Evolutionary conservation across 257 asterid species (phyloP), one percentile per base, ranked within the genome.

Genomic region (Capsicum chinense): DNA sequence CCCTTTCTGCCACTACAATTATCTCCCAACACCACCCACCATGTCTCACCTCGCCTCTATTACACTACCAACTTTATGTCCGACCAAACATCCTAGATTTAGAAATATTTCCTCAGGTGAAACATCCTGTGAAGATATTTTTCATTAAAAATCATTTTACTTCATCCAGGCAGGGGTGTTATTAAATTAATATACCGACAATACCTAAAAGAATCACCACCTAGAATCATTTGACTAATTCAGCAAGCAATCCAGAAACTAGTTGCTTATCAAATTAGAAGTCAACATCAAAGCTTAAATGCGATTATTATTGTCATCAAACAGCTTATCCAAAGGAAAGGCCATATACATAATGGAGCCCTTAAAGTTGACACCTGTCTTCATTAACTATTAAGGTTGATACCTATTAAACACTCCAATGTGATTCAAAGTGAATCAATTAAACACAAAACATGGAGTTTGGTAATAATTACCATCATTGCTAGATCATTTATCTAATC

Each of bases 171-270:
- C 9, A 16, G 54, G 15, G 0, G 9, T 17, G 35, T 42, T 17
- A 7, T 74, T 37, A 50, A 74, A 19, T 33, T 12, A 50, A 50
- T 7, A 50, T 50, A 50, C 50, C 8, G 7, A 19, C 10, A 21
- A 13, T 21, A 74, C 13, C 79, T 69, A 69, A 39, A 69, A 69
- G 33, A 70, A 70, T 37, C 80, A 73, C 14, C 44, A 26, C 44
- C 63, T 47, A 52, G 62, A 74, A 50, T 74, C 60, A 26, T 76
- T 76, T 76, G 63, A 26, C 81, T 26, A 21, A 52, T 76, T 52
- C 81, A 76, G 63, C 81, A 52, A 52, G 63, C 0, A 76, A 76
- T 52, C 63, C 63, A 52, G 52, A 26, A 76, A 76, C 48, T 50
- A 76, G 48, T 26, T 0, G 62, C 47, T 52, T 76, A 54, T 7